phyloP scores from a whole-genome alignment of 225 moss, liverwort and hornwort genomes.

The Marchantia paleacea region DNA sequence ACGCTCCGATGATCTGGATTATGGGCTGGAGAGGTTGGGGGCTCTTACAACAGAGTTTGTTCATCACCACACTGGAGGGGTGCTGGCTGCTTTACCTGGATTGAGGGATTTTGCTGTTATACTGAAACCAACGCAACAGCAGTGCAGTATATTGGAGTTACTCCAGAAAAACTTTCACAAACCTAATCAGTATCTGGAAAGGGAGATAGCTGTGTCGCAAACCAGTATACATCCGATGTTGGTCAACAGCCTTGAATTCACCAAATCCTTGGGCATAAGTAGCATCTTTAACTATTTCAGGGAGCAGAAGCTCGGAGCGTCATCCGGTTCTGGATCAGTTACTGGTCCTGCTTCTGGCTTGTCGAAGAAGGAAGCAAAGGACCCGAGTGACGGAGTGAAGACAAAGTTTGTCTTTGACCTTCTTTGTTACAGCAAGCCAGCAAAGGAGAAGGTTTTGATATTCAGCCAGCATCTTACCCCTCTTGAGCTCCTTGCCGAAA shows the following conservation, averaged over 20 bases:
- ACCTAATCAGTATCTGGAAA: slow-evolving; percentile 53
- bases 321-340: not conserved
- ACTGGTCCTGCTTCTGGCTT: too few relatives aligned
- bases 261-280: not conserved
- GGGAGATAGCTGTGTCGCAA: slow-evolving; percentile 63
- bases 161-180: slow-evolving; percentile 37
- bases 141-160: slow-evolving; percentile 51
- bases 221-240: slow-evolving; percentile 71
- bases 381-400: slow-evolving; percentile 72
- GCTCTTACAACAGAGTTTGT: slow-evolving; percentile 75
- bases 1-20: slow-evolving; percentile 48
- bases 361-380: not conserved
- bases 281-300: not conserved
- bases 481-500: slow-evolving; percentile 58
- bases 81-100: slow-evolving; percentile 66
- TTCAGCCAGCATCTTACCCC: slow-evolving; percentile 82
- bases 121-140: slow-evolving; percentile 66
- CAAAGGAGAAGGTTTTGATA: slow-evolving; percentile 76
- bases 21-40: slow-evolving; percentile 65
- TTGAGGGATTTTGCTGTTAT: slow-evolving; percentile 82
- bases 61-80: slow-evolving; percentile 79
- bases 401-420: slow-evolving; percentile 84
- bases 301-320: not conserved
- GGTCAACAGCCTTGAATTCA: slow-evolving; percentile 22
- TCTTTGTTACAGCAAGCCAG: slow-evolving; percentile 13